Conservation (phyloP, 2,329 filamentous ascomycete genomes). For the Fusarium chlamydosporum region DNA sequence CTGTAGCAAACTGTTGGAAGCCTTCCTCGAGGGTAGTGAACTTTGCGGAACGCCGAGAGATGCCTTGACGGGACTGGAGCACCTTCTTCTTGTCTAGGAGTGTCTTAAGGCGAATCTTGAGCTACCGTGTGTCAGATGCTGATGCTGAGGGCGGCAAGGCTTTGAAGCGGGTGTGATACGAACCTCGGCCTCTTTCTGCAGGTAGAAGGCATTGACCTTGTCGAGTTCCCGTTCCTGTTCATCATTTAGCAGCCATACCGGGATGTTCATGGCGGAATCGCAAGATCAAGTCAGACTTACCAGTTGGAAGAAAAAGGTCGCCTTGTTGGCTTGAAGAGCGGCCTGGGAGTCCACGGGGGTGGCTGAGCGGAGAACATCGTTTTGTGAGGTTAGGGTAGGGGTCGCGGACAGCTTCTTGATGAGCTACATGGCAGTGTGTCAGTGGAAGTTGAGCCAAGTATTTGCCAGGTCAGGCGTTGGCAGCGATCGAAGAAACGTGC, state of each 20-base stretch:
- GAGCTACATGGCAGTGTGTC: constrained; percentile 71
- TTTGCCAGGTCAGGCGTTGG: constrained; percentile 36
- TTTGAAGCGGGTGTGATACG: constrained; percentile 49
- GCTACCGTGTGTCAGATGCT: constrained; percentile 65
- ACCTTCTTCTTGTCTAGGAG: constrained; percentile 95
- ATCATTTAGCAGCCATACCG: constrained; percentile 57
- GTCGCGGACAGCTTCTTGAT: constrained; percentile 98
- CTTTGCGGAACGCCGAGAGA: constrained; percentile 89
- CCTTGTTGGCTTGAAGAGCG: constrained; percentile 94
- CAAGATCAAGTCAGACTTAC: constrained; percentile 65
- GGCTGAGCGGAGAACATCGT: constrained; percentile 67
- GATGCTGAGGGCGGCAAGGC: neutral
- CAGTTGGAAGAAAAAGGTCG: constrained; percentile 98
- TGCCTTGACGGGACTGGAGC: constrained; percentile 83
- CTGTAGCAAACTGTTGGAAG: constrained; percentile 96
- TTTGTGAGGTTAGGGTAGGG: constrained; percentile 83
- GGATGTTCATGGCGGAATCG: constrained; percentile 48
- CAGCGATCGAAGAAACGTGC: constrained; percentile 43
- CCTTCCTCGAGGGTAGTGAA: constrained; percentile 97
- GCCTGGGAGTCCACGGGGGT: constrained; percentile 81
- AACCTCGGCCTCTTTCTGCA: constrained; percentile 98
- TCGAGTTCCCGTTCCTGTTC: constrained; percentile 93
- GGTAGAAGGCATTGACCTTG: constrained; percentile 97
- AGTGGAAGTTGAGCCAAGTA: constrained; percentile 39
- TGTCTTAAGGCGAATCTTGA: constrained; percentile 92